phyloP scores from a whole-genome alignment of 2,329 filamentous ascomycete species.

The Xylaria sp. region DNA sequence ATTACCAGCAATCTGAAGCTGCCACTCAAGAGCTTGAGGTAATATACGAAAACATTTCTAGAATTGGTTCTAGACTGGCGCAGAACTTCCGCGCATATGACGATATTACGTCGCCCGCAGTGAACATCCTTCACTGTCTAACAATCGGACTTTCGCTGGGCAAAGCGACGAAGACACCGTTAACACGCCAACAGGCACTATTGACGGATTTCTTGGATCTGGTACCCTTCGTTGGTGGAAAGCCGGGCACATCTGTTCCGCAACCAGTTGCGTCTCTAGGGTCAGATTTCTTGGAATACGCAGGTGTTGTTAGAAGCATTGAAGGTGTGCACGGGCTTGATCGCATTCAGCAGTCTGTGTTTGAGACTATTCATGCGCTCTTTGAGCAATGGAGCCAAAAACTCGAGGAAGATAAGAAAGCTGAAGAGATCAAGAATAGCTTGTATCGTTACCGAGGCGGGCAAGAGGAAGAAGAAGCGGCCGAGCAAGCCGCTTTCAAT shows the following conservation, averaged over 20 bases:
- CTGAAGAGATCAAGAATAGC: constrained; percentile 66
- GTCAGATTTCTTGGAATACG: constrained; percentile 48
- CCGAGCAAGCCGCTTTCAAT: constrained; percentile 68
- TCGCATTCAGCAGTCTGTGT: constrained; percentile 49
- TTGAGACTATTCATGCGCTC: constrained; percentile 64
- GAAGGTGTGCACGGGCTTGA: constrained; percentile 43
- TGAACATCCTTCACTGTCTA: constrained; percentile 74
- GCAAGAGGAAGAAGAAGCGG: constrained; percentile 68
- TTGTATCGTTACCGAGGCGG: constrained; percentile 80
- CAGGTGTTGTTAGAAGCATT: constrained; percentile 41
- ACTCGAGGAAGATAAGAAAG: constrained; percentile 68
- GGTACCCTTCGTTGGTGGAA: constrained; percentile 54
- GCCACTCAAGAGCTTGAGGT: constrained; percentile 44
- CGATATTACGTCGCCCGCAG: constrained; percentile 72
- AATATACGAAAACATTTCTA: constrained; percentile 53
- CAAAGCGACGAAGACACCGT: constrained; percentile 37
- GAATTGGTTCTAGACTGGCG: constrained; percentile 65
- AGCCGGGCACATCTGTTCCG: constrained; percentile 27
- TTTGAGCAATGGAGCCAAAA: constrained; percentile 77
- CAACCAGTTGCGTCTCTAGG: constrained; percentile 29
- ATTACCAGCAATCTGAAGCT: constrained; percentile 30
- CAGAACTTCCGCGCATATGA: constrained; percentile 72
- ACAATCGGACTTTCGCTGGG: constrained; percentile 67
- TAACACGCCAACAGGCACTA: constrained; percentile 11
- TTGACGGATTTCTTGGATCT: constrained; percentile 38